Evolutionary conservation across 805 yeast species (phyloP).

Genomic region (Candida succiphila): DNA sequence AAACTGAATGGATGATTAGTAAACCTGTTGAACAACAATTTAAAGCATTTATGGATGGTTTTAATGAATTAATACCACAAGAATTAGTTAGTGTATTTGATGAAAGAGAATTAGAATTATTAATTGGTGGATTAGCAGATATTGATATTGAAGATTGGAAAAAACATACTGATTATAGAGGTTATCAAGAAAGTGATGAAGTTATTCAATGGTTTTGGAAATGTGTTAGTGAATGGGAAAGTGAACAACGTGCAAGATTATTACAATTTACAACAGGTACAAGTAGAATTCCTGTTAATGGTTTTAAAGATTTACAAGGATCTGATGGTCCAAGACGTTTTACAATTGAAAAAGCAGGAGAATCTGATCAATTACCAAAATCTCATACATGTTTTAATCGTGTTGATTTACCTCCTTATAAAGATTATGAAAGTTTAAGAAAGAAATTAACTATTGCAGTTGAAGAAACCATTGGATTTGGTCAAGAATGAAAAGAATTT

Average conservation of each 20-base stretch:
- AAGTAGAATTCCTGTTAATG: conserved; percentile 96
- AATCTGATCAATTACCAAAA: conserved; percentile 84
- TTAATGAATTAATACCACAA: conserved; percentile 95
- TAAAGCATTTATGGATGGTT: conserved; percentile 93
- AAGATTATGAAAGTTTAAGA: conserved; percentile 71
- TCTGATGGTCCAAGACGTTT: conserved; percentile 99
- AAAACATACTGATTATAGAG: conserved; percentile 97
- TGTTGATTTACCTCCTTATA: conserved; percentile 94
- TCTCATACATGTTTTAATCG: conserved; percentile 98
- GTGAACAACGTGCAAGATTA: conserved; percentile 91
- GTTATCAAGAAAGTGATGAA: conserved; percentile 93
- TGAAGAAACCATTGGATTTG: conserved; percentile 98
- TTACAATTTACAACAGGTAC: conserved; percentile 98
- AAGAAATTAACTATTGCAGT: conserved; percentile 93
- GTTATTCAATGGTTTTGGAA: conserved; percentile 99
- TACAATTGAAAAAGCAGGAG: conserved; percentile 98
- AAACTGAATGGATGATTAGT: conserved; percentile 92
- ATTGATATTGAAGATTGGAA: conserved; percentile 99
- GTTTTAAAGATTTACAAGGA: conserved; percentile 97
- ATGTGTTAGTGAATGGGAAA: conserved; percentile 87
- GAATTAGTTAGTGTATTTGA: conserved; percentile 94
- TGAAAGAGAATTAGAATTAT: conserved; percentile 91
- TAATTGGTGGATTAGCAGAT: conserved; percentile 97
- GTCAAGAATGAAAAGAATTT: conserved; percentile 67
- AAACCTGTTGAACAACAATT: conserved; percentile 93